A percentile compares a stretch with the other conserved stretches of the same genome.
These are phyloP conservation scores for Agrocybe chaxingu DNA, from an alignment of 768 basidiomycete genomes.

Conservation along the genomic window DNA sequence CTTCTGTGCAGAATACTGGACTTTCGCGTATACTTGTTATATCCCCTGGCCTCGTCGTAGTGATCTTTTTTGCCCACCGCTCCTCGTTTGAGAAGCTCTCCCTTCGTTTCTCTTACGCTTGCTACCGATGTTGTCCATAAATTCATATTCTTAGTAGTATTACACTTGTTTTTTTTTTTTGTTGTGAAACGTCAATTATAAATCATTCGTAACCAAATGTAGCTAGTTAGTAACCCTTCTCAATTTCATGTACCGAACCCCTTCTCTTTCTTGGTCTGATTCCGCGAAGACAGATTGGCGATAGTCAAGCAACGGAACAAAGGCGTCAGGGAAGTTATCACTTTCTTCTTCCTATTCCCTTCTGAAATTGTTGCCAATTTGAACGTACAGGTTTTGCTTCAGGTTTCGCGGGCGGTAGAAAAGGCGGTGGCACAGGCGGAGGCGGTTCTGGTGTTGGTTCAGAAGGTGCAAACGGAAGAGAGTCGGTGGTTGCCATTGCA, in stretches of 20 bases:
- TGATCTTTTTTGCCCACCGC: constrained; percentile 21
- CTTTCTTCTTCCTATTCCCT: constrained; percentile 29
- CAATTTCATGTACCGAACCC: constrained; percentile 12
- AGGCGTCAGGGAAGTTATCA: constrained; percentile 1
- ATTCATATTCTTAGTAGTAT: constrained; percentile 16
- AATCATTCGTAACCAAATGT: constrained; percentile 37
- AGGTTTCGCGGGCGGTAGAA: constrained; percentile 11
- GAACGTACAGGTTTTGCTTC: constrained; percentile 33
- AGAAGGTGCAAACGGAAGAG: constrained; percentile 10
- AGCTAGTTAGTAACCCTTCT: constrained; percentile 48
- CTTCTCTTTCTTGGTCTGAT: neutral
- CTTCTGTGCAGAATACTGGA: constrained; percentile 13
- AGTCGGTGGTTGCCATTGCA: too few relatives aligned
- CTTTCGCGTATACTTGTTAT: constrained; percentile 13
- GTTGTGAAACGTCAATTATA: constrained; percentile 12
- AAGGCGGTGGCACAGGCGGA: constrained; percentile 14
- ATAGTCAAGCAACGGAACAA: constrained; percentile 1
- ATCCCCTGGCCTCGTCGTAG: constrained; percentile 24
- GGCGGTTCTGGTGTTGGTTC: constrained; percentile 21
- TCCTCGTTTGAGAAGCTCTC: constrained; percentile 11
- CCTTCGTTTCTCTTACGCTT: constrained; percentile 20
- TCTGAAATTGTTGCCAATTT: constrained; percentile 61
- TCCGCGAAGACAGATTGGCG: neutral
- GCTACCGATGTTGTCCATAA: constrained; percentile 28
- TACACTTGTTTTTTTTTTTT: constrained; percentile 11